phyloP scores from a whole-genome alignment of 805 yeast genomes.

The Candida alai region DNA sequence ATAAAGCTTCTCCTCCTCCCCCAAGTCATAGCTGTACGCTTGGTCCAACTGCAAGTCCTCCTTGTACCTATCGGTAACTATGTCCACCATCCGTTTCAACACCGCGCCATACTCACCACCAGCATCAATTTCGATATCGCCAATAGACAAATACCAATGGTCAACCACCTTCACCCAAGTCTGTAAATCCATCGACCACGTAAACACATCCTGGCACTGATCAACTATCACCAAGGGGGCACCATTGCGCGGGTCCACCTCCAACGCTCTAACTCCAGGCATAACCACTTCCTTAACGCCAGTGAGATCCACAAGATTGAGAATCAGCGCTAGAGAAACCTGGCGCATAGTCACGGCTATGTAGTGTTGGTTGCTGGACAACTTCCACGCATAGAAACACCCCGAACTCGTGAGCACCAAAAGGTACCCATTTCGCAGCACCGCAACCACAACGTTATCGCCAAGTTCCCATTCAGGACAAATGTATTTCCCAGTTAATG shows the following conservation, averaged over 20 bases:
- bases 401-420: conserved; percentile 50
- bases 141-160: conserved; percentile 31
- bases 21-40: conserved; percentile 5
- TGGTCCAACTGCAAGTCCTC: conserved; percentile 4
- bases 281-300: conserved; percentile 8
- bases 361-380: conserved; percentile 20
- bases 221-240: conserved; percentile 40
- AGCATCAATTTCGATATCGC: not conserved
- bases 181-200: conserved; percentile 38
- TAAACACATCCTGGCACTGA: conserved; percentile 32
- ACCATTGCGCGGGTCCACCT: conserved; percentile 34
- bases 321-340: conserved; percentile 50
- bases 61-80: conserved; percentile 3
- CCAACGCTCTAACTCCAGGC: conserved; percentile 23
- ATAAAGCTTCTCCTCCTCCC: not conserved
- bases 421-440: conserved; percentile 29
- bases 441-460: conserved; percentile 36
- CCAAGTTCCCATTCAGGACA: conserved; percentile 54
- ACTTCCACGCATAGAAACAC: conserved; percentile 47
- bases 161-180: conserved; percentile 50
- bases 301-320: conserved; percentile 31
- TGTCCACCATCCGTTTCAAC: conserved; percentile 5
- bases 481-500: conserved; percentile 42
- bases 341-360: conserved; percentile 36
- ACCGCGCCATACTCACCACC: not conserved